Conservation (phyloP, 179 eudicot genomes). For the Monotropa hypopitys region DNA sequence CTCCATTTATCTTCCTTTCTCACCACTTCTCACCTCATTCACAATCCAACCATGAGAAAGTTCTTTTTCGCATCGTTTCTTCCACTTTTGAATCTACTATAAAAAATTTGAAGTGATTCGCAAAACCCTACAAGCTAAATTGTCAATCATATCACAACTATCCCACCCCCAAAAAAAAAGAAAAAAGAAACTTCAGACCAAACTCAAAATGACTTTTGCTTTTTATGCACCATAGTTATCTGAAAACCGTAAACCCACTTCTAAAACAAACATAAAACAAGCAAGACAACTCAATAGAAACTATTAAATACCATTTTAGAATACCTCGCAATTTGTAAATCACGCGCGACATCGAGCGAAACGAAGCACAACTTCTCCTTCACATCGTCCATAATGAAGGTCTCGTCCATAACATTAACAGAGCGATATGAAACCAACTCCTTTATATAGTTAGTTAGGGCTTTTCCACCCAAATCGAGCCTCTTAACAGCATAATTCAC, state of each 20-base stretch:
- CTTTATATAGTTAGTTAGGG: conserved; percentile 72
- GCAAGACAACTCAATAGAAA: not conserved
- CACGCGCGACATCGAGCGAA: conserved; percentile 59
- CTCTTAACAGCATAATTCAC: conserved; percentile 72
- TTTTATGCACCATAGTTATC: not conserved
- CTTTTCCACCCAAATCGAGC: conserved; percentile 89
- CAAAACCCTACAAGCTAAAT: not conserved
- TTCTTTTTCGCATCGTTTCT: not conserved
- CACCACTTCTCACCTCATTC: not conserved
- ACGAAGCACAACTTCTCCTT: conserved; percentile 84
- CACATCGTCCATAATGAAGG: conserved; percentile 70
- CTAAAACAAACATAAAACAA: not conserved
- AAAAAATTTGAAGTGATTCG: not conserved
- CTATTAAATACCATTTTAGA: not conserved
- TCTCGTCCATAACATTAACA: conserved; percentile 87
- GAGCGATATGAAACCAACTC: conserved; percentile 72
- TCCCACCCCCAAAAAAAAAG: too few relatives aligned
- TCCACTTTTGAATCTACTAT: not conserved
- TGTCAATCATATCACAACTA: not conserved
- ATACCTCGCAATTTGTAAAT: conserved; percentile 70
- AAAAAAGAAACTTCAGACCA: not conserved
- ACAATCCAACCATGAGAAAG: not conserved
- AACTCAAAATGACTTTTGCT: not conserved
- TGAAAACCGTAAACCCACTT: not conserved
- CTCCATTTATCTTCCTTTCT: not conserved